Percentiles rank a stretch among this genome's conserved stretches.
Conservation (phyloP, 208 protist genomes). For the Acanthamoeba healyi region DNA sequence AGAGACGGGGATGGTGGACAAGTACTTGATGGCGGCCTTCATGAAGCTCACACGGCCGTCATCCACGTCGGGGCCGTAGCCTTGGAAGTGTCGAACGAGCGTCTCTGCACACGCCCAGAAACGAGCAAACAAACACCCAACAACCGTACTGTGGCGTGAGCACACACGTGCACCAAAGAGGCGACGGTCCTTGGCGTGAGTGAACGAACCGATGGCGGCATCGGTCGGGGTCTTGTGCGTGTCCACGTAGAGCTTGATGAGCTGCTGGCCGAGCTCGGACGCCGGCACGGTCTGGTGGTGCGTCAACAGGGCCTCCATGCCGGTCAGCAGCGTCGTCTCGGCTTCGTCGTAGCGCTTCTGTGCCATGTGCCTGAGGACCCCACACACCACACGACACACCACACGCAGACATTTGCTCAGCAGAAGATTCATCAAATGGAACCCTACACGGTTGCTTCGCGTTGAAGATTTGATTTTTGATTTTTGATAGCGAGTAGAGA, state of each 20-base stretch:
- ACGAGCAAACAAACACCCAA: too few species aligned
- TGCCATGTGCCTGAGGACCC: background rate
- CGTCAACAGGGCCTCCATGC: slow-evolving; percentile 7
- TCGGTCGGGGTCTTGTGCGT: background rate
- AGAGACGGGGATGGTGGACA: background rate
- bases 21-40: slow-evolving; percentile 2
- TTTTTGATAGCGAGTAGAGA: background rate
- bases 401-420: too few species aligned
- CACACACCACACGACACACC: background rate
- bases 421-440: too few species aligned
- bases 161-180: too few species aligned
- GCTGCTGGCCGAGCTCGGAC: slow-evolving; percentile 43
- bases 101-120: background rate
- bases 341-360: slow-evolving; percentile 31
- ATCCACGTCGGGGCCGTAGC: background rate
- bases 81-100: background rate
- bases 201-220: background rate
- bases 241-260: slow-evolving; percentile 31
- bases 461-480: background rate
- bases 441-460: too few species aligned
- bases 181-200: too few species aligned
- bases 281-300: slow-evolving; percentile 13
- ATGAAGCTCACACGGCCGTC: slow-evolving; percentile 11
- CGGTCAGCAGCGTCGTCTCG: background rate
- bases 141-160: too few species aligned